phyloP scores from a whole-genome alignment of 179 eudicot genomes.

The Nepenthes alata region DNA sequence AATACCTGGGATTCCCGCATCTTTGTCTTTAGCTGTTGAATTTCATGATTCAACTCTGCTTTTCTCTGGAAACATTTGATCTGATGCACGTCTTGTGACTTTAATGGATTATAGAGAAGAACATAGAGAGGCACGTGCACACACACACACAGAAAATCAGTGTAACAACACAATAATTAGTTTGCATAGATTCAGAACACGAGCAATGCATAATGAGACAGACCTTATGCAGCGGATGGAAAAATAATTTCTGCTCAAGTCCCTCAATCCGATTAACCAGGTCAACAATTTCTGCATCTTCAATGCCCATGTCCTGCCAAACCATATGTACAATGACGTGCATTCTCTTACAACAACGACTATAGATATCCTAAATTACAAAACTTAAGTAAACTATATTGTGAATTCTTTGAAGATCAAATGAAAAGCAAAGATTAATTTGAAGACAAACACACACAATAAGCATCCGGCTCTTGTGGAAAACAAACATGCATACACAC shows the following conservation, averaged over 20 bases:
- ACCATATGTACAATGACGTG: neutral
- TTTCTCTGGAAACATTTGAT: constrained; percentile 75
- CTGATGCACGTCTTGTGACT: constrained; percentile 86
- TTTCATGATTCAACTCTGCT: constrained; percentile 94
- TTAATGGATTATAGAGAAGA: constrained; percentile 9
- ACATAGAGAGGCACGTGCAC: no score
- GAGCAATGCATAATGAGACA: constrained; percentile 3
- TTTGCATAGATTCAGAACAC: constrained; percentile 5
- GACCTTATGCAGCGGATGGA: constrained; percentile 90
- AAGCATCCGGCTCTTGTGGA: no score
- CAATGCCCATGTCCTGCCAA: constrained; percentile 87
- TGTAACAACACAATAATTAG: neutral
- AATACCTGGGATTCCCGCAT: constrained; percentile 98
- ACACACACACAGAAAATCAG: neutral
- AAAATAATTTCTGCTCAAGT: constrained; percentile 58
- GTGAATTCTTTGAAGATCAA: no score
- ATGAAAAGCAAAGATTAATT: no score
- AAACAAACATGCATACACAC: no score
- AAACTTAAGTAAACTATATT: no score
- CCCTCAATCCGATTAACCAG: constrained; percentile 74
- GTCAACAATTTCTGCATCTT: constrained; percentile 75
- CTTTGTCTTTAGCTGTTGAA: constrained; percentile 83
- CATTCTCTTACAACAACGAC: neutral
- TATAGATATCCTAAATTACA: neutral
- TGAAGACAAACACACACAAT: no score